Evolutionary conservation across 1,139 yeast genomes (phyloP).

Genomic region (Saccharomyces pastorianus): DNA sequence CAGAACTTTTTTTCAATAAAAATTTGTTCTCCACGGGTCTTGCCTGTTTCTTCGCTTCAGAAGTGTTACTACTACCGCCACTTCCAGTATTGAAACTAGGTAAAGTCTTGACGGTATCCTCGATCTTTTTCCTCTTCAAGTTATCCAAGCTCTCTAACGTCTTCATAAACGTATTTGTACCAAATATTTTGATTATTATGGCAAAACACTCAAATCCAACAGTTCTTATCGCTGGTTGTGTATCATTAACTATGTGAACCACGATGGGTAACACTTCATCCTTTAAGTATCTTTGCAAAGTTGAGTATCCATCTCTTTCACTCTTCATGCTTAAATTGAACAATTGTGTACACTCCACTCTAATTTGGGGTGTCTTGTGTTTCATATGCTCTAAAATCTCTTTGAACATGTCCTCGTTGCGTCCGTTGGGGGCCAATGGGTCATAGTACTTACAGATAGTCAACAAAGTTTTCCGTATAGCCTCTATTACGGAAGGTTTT

Average conservation of each 20-base stretch:
- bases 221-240: conserved; percentile 78
- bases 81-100: background rate
- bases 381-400: conserved; percentile 52
- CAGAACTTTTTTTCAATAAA: conserved; percentile 7
- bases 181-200: conserved; percentile 66
- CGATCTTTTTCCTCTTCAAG: conserved; percentile 59
- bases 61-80: background rate
- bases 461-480: conserved; percentile 58
- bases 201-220: conserved; percentile 77
- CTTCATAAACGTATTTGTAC: conserved; percentile 38
- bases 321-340: conserved; percentile 56
- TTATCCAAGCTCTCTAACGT: conserved; percentile 67
- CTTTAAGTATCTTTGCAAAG: conserved; percentile 25
- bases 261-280: conserved; percentile 34
- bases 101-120: conserved; percentile 30
- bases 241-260: conserved; percentile 58
- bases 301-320: conserved; percentile 37
- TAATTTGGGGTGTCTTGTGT: conserved; percentile 80
- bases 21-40: conserved; percentile 3
- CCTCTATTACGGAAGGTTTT: conserved; percentile 41
- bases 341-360: conserved; percentile 59
- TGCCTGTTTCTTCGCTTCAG: background rate
- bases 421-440: conserved; percentile 28
- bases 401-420: conserved; percentile 48
- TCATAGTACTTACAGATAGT: conserved; percentile 40